Conservation (phyloP, 371 early-diverging fungal species). For the Apophysomyces elegans region DNA sequence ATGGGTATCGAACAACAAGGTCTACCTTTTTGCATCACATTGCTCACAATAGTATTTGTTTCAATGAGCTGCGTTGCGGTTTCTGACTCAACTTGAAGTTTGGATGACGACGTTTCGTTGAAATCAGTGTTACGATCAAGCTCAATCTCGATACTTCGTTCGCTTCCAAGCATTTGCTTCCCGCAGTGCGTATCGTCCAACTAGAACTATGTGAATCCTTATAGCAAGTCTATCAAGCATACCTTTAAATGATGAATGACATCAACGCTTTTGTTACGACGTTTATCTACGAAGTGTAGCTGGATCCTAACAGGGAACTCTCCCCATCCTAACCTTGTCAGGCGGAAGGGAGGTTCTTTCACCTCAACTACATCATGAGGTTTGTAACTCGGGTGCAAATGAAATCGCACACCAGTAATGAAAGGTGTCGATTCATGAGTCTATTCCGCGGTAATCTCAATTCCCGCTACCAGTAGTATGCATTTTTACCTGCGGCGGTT, state of each 20-base stretch:
- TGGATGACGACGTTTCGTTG: slow-evolving; percentile 26
- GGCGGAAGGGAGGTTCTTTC: slow-evolving; percentile 76
- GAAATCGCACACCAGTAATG: slow-evolving; percentile 81
- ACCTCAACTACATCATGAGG: slow-evolving; percentile 90
- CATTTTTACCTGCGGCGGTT: slow-evolving; percentile 47
- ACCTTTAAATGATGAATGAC: slow-evolving; percentile 84
- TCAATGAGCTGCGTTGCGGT: neutral
- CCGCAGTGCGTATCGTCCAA: slow-evolving; percentile 78
- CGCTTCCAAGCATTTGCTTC: slow-evolving; percentile 71
- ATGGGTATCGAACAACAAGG: neutral
- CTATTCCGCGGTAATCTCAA: slow-evolving; percentile 13
- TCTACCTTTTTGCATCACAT: slow-evolving; percentile 10
- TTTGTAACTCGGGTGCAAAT: slow-evolving; percentile 88
- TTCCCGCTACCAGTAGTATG: neutral
- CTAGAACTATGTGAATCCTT: slow-evolving; percentile 31
- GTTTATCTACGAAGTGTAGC: slow-evolving; percentile 77
- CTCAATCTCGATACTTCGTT: slow-evolving; percentile 80
- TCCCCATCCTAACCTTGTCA: slow-evolving; percentile 92
- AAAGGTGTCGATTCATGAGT: slow-evolving; percentile 64
- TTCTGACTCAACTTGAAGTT: slow-evolving; percentile 2
- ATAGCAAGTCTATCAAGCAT: slow-evolving; percentile 10
- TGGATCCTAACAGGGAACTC: slow-evolving; percentile 90
- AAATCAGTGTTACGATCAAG: slow-evolving; percentile 84
- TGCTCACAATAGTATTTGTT: neutral
- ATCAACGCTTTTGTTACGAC: slow-evolving; percentile 83